Evolutionary conservation across 2,329 filamentous ascomycete genomes (phyloP).

Genomic region (Pseudogymnoascus sp.): DNA sequence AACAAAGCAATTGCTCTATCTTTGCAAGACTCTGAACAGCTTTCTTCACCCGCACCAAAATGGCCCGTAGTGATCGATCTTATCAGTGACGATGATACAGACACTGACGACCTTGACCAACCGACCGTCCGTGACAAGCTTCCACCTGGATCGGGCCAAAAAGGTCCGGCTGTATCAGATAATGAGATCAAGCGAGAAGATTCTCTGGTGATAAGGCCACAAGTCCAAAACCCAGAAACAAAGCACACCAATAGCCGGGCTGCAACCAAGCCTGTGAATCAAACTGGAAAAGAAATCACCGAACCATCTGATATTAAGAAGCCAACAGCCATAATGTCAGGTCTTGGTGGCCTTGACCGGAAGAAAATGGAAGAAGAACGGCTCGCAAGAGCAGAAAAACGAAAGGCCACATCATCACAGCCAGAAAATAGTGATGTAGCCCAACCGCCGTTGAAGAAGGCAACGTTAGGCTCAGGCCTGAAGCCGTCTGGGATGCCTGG

Average conservation of each 20-base stretch:
- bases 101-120: constrained; percentile 13
- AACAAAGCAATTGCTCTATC: constrained; percentile 55
- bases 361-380: constrained; percentile 83
- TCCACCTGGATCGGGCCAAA: background rate
- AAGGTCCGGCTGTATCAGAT: background rate
- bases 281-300: background rate
- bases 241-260: background rate
- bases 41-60: background rate
- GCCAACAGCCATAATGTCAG: background rate
- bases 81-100: constrained; percentile 13
- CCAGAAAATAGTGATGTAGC: background rate
- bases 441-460: background rate
- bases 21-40: constrained; percentile 30
- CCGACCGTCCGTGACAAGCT: background rate
- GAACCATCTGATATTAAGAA: background rate
- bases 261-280: background rate
- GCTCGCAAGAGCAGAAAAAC: constrained; percentile 49
- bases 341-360: constrained; percentile 49
- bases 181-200: constrained; percentile 1
- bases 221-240: background rate
- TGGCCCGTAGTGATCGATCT: constrained; percentile 7
- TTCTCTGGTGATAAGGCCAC: background rate
- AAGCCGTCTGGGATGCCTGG: background rate
- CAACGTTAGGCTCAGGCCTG: background rate
- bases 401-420: constrained; percentile 30